phyloP scores from a whole-genome alignment of 345 rosid genomes.

The Draba incana region DNA sequence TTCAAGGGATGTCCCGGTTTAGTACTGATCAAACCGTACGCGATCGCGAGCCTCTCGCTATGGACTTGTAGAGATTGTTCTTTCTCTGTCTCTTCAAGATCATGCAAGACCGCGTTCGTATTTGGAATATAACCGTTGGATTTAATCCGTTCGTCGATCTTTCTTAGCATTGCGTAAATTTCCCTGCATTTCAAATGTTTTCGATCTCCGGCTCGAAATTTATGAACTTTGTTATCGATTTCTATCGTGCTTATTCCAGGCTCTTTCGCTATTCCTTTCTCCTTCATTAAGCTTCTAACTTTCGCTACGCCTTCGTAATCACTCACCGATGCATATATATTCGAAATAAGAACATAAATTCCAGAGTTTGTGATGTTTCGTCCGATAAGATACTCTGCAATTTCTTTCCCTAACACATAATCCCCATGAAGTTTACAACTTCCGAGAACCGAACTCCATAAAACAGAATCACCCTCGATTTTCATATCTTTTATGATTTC shows the following conservation, averaged over 20 bases:
- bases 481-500: constrained; percentile 52
- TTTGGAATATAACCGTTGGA: constrained; percentile 45
- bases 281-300: constrained; percentile 75
- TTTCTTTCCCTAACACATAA: constrained; percentile 59
- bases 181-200: constrained; percentile 48
- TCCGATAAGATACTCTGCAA: constrained; percentile 62
- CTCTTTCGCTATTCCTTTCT: constrained; percentile 59
- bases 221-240: constrained; percentile 57
- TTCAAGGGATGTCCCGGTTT: constrained; percentile 55
- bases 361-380: constrained; percentile 60
- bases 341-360: constrained; percentile 66
- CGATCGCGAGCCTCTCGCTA: constrained; percentile 74
- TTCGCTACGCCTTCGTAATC: constrained; percentile 65
- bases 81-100: constrained; percentile 53
- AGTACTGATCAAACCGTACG: constrained; percentile 68
- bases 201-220: constrained; percentile 61
- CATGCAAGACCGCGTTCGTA: constrained; percentile 57
- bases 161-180: constrained; percentile 57
- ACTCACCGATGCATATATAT: constrained; percentile 61
- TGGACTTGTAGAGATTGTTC: constrained; percentile 66
- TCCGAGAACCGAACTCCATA: constrained; percentile 78
- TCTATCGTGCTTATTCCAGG: constrained; percentile 74
- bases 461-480: constrained; percentile 55
- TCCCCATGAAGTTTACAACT: constrained; percentile 65
- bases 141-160: constrained; percentile 41